Evolutionary conservation across 768 basidiomycete genomes (phyloP).

Genomic region (Russula ochroleuca): DNA sequence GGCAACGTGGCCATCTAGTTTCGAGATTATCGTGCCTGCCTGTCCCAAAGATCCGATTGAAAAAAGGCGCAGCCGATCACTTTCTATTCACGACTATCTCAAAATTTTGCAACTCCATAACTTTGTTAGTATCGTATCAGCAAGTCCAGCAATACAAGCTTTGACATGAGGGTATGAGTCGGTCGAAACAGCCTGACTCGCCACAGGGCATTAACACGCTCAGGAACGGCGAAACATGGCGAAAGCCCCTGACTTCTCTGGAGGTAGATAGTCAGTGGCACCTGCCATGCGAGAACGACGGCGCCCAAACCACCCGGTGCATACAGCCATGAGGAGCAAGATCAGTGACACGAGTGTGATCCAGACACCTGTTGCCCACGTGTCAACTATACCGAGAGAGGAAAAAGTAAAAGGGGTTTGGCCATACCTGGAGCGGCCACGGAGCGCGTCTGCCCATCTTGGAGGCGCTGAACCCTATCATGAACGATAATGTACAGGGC

Average conservation of each 20-base stretch:
- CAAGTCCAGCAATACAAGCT: not conserved
- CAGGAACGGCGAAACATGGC: conserved; percentile 1
- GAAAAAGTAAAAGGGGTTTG: not conserved
- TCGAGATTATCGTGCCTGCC: too few species aligned
- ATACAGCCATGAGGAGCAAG: conserved; percentile 22
- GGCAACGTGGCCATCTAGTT: too few species aligned
- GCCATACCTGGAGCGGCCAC: conserved; percentile 58
- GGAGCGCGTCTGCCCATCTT: conserved; percentile 43
- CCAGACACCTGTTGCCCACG: conserved; percentile 21
- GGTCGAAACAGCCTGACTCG: not conserved
- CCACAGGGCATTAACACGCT: not conserved
- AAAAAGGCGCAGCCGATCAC: too few species aligned
- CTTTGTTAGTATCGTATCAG: not conserved
- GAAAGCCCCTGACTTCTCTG: conserved; percentile 18
- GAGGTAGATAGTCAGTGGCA: conserved; percentile 6
- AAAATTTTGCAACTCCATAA: not conserved
- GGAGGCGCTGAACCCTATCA: conserved; percentile 51
- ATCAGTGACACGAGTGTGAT: conserved; percentile 21
- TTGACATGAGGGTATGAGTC: not conserved
- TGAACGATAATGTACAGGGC: conserved; percentile 62
- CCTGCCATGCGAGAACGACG: conserved; percentile 24
- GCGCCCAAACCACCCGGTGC: conserved; percentile 18
- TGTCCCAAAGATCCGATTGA: too few species aligned
- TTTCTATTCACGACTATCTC: too few species aligned
- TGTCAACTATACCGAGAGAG: not conserved